Conservation (phyloP, 371 early-diverging fungal genomes). For the Dinochytrium kinnereticum region DNA sequence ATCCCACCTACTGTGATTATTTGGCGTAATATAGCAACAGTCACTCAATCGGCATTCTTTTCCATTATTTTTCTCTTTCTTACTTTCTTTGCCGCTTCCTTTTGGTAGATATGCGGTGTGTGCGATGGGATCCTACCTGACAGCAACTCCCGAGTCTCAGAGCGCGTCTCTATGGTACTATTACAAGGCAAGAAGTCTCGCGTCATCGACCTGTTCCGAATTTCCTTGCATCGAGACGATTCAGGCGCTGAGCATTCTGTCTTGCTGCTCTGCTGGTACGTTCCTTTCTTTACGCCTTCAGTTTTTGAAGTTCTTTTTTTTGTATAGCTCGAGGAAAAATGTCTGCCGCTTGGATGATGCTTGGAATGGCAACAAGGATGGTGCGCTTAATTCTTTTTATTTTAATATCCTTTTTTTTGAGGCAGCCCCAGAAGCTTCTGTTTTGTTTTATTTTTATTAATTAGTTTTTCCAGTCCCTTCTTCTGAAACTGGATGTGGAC, state of each 20-base stretch:
- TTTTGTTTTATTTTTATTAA: no score
- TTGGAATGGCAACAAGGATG: conserved; percentile 15
- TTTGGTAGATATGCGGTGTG: conserved; percentile 20
- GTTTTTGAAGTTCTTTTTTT: neutral
- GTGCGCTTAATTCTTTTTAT: neutral
- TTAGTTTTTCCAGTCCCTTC: neutral
- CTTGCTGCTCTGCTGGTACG: conserved; percentile 13
- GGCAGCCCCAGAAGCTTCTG: no score
- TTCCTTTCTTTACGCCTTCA: neutral
- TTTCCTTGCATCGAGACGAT: conserved; percentile 3
- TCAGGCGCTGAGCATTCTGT: conserved; percentile 6
- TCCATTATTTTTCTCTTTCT: neutral
- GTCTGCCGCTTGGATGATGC: conserved; percentile 17
- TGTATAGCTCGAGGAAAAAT: conserved; percentile 12
- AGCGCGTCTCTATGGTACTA: conserved; percentile 1
- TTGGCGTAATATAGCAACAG: no score
- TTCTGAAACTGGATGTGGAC: conserved; percentile 11
- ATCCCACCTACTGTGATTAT: no score
- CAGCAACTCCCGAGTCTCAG: neutral
- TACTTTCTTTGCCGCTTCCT: neutral
- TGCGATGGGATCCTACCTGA: conserved; percentile 5
- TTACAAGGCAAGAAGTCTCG: conserved; percentile 9
- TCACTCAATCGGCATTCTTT: no score
- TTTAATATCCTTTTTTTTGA: no score
- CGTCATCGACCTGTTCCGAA: neutral